phyloP scores from a whole-genome alignment of 306 rosid genomes.

The Sophora flavescens region DNA sequence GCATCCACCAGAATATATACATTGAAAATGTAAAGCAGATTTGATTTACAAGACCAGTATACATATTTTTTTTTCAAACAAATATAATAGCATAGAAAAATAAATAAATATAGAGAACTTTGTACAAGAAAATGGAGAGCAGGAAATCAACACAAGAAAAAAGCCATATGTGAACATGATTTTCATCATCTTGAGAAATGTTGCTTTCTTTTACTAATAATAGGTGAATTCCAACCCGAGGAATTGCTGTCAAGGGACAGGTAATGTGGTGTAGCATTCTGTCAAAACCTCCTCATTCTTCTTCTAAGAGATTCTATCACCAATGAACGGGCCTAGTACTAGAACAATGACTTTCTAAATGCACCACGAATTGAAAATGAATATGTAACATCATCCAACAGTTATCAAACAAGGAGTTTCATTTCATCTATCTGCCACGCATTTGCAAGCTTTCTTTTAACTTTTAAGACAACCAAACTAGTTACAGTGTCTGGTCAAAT shows the following conservation, averaged over 20 bases:
- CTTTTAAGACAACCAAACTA: slow-evolving; percentile 47
- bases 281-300: slow-evolving; percentile 34
- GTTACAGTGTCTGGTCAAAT: slow-evolving; percentile 47
- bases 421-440: slow-evolving; percentile 36
- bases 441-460: slow-evolving; percentile 49
- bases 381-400: slow-evolving; percentile 45
- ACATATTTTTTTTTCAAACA: background rate
- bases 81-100: slow-evolving; percentile 42
- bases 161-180: slow-evolving; percentile 31
- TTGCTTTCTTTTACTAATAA: slow-evolving; percentile 24
- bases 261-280: slow-evolving; percentile 43
- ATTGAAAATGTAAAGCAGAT: slow-evolving; percentile 39
- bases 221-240: slow-evolving; percentile 42
- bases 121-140: slow-evolving; percentile 53
- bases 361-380: slow-evolving; percentile 39
- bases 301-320: slow-evolving; percentile 8
- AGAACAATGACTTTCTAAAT: slow-evolving; percentile 24
- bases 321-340: slow-evolving; percentile 10
- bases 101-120: slow-evolving; percentile 41
- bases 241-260: slow-evolving; percentile 38
- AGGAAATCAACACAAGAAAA: slow-evolving; percentile 31
- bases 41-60: slow-evolving; percentile 38
- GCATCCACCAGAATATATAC: slow-evolving; percentile 39
- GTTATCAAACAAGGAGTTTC: slow-evolving; percentile 36
- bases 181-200: slow-evolving; percentile 42